Evolutionary conservation across 2,329 filamentous ascomycete genomes (phyloP).

Genomic region (Apiospora pterosperma): DNA sequence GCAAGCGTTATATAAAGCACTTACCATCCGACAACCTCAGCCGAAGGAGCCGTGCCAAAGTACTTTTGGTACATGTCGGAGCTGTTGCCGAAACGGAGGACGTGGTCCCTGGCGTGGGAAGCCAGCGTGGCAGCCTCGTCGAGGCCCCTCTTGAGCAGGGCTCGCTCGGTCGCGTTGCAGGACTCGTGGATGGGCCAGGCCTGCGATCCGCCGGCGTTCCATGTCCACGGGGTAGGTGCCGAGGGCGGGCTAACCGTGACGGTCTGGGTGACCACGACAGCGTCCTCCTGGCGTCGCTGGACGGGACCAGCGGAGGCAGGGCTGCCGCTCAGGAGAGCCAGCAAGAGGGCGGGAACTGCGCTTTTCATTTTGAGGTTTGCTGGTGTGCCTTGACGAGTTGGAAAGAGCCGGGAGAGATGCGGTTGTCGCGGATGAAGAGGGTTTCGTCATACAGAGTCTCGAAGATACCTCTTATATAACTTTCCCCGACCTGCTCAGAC

Average conservation of each 20-base stretch:
- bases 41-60: slow-evolving; percentile 59
- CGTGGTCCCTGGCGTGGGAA: slow-evolving; percentile 59
- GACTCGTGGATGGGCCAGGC: slow-evolving; percentile 56
- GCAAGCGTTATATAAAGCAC: no score
- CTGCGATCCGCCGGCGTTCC: slow-evolving; percentile 16
- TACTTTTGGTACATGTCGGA: slow-evolving; percentile 63
- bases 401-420: not conserved
- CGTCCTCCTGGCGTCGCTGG: slow-evolving; percentile 7
- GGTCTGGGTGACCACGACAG: slow-evolving; percentile 12
- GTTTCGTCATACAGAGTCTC: not conserved
- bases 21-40: slow-evolving; percentile 57
- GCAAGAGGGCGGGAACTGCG: not conserved
- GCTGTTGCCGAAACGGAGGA: slow-evolving; percentile 52
- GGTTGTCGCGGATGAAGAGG: not conserved
- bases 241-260: slow-evolving; percentile 7
- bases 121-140: slow-evolving; percentile 56
- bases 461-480: not conserved
- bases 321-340: slow-evolving; percentile 8
- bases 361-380: not conserved
- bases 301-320: slow-evolving; percentile 5
- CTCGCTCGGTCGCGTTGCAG: slow-evolving; percentile 60
- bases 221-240: slow-evolving; percentile 9
- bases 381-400: not conserved
- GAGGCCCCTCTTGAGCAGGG: slow-evolving; percentile 53
- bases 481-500: not conserved